phyloP scores from a whole-genome alignment of 176 grass and related monocot genomes.

The Luzula sylvatica region DNA sequence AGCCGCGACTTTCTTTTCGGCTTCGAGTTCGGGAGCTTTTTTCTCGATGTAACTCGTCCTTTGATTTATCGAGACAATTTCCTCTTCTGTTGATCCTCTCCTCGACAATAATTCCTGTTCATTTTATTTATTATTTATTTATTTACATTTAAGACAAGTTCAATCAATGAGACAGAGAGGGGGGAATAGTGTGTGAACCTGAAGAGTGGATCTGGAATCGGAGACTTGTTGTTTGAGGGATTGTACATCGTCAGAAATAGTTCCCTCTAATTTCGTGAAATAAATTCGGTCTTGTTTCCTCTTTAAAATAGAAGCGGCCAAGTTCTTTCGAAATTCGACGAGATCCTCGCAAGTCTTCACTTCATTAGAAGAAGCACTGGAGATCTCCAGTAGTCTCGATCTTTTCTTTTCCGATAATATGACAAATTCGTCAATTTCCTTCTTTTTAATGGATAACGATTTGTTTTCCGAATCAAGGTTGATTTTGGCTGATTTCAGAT shows the following conservation, averaged over 20 bases:
- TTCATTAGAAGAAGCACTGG: conserved; percentile 52
- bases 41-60: conserved; percentile 79
- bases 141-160: neutral
- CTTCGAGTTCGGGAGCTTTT: conserved; percentile 74
- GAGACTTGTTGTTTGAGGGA: conserved; percentile 66
- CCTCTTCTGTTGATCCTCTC: conserved; percentile 59
- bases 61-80: conserved; percentile 66
- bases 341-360: conserved; percentile 52
- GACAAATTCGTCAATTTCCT: conserved; percentile 50
- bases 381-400: conserved; percentile 38
- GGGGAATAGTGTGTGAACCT: conserved; percentile 39
- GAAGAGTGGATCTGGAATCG: conserved; percentile 72
- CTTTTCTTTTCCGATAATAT: conserved; percentile 49
- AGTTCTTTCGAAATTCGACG: conserved; percentile 42
- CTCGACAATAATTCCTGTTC: conserved; percentile 72
- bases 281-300: conserved; percentile 60
- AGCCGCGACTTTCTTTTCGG: conserved; percentile 95
- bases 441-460: conserved; percentile 43
- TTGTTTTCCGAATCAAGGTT: conserved; percentile 52
- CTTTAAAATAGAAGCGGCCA: conserved; percentile 64
- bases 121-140: conserved; percentile 24
- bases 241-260: conserved; percentile 67
- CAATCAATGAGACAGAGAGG: neutral
- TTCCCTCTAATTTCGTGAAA: conserved; percentile 68
- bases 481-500: conserved; percentile 39